Percentiles rank a stretch among this genome's conserved stretches.
Conservation (phyloP, 805 yeast species). For the Teunomyces lycoperdinae region DNA sequence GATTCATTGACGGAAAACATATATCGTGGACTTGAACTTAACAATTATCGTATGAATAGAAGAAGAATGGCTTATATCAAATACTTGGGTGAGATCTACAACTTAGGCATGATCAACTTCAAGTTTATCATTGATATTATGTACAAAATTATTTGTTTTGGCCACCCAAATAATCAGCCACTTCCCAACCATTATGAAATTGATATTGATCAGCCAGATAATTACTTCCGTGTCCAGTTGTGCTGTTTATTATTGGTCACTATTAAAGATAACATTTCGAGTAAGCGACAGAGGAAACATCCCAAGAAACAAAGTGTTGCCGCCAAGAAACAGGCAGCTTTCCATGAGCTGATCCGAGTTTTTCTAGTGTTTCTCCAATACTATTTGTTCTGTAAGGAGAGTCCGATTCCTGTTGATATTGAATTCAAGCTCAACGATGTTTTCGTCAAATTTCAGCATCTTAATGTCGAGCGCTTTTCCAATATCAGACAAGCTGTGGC, state of each 20-base stretch:
- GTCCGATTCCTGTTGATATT: slow-evolving; percentile 62
- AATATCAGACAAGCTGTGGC: slow-evolving; percentile 43
- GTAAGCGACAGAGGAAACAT: slow-evolving; percentile 2
- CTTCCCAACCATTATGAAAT: slow-evolving; percentile 47
- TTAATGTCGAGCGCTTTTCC: slow-evolving; percentile 32
- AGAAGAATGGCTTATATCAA: slow-evolving; percentile 58
- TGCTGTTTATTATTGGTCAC: slow-evolving; percentile 26
- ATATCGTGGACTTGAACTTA: slow-evolving; percentile 60
- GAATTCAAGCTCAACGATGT: slow-evolving; percentile 50
- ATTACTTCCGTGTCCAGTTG: slow-evolving; percentile 70
- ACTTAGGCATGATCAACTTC: slow-evolving; percentile 44
- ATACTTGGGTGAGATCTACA: slow-evolving; percentile 58
- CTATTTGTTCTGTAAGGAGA: slow-evolving; percentile 59
- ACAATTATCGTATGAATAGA: slow-evolving; percentile 58
- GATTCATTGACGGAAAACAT: slow-evolving; percentile 68
- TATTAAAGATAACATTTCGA: slow-evolving; percentile 10
- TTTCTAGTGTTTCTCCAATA: slow-evolving; percentile 67
- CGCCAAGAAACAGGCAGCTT: not conserved
- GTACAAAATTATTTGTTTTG: slow-evolving; percentile 58
- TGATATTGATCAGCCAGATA: slow-evolving; percentile 59
- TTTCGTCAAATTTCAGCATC: slow-evolving; percentile 28
- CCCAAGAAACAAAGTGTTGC: slow-evolving; percentile 4
- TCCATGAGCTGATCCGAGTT: slow-evolving; percentile 12
- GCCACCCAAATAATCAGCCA: slow-evolving; percentile 56
- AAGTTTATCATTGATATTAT: slow-evolving; percentile 49